A percentile compares a stretch with the other conserved stretches of the same genome.
phyloP scores from a whole-genome alignment of 2,329 filamentous ascomycete genomes.

The Arthroderma sp. region DNA sequence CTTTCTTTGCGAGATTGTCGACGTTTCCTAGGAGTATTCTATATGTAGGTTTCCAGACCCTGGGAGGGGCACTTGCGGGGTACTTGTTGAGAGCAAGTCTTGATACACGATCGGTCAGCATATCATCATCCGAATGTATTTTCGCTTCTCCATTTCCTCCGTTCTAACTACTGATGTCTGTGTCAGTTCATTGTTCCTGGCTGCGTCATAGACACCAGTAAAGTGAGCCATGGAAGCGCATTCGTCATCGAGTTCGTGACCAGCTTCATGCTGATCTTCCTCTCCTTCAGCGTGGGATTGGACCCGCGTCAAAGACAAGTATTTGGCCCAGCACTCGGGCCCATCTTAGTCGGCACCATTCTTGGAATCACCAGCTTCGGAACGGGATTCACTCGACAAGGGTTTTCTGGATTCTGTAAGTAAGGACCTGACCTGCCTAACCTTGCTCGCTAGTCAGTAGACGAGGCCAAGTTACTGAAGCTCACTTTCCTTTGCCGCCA shows the following conservation, averaged over 20 bases:
- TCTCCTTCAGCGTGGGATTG: conserved; percentile 41
- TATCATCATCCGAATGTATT: background rate
- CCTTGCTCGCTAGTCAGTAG: too few species aligned
- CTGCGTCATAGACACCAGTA: conserved; percentile 24
- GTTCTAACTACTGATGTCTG: background rate
- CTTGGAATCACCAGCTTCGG: conserved; percentile 26
- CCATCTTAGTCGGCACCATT: conserved; percentile 35
- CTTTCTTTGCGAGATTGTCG: conserved; percentile 38
- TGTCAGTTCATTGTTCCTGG: conserved; percentile 23
- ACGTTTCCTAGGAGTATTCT: conserved; percentile 37
- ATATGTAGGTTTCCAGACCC: conserved; percentile 35
- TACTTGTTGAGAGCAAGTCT: conserved; percentile 28
- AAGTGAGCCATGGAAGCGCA: conserved; percentile 27
- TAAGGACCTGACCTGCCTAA: background rate
- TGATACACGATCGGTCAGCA: conserved; percentile 15
- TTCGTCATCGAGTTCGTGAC: conserved; percentile 38
- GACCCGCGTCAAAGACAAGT: conserved; percentile 39
- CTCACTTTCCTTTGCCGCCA: background rate
- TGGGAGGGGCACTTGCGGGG: conserved; percentile 34
- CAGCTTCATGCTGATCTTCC: conserved; percentile 34
- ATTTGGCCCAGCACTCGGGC: conserved; percentile 38
- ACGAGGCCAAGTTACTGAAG: background rate
- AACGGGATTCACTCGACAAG: conserved; percentile 26
- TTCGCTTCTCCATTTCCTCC: conserved; percentile 16
- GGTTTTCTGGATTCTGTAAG: conserved; percentile 30